Base-by-base conservation (phyloP, 768 basidiomycete species). In the Lentinula raphanica region DNA sequence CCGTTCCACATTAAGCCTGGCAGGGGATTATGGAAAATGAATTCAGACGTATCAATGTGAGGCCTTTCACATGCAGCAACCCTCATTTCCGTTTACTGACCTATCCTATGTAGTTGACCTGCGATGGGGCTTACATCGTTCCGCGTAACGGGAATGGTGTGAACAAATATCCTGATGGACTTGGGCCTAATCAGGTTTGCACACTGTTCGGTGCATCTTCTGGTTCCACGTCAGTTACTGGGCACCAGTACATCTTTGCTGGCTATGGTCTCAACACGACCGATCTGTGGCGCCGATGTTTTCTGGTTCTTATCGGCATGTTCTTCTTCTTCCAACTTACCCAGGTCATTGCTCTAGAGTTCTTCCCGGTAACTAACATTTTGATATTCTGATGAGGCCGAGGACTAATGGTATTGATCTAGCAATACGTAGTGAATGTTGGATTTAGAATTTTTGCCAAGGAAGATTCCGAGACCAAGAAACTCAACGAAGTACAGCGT, bases 21-120 rank as follows among this genome's bases (percentile, higher is more conserved):
- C 82, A 88, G 62, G 85, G 83, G 2, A 74, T 81, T 36, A 88
- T 95, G 85, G 85, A 88, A 70, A 94, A 94, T 68, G 93, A 96
- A 68, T 93, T 94, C 71, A 82, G 77, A 76, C 82, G 83, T 17
- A 82, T 85, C 35, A 69, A 79, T 19, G 87, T 88, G 66, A 63
- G 75, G 68, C n/a, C 23, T 38, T 25, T 58, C 63, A n/a, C 36
- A 35, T 36, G 9, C 21, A 17, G 53, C 17, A 56, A 12, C 62
- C 49, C 29, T 35, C 58, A 36, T 58, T 59, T n/a, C n/a, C n/a
- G n/a, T n/a, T n/a, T n/a, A n/a, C n/a, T n/a, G n/a, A n/a, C n/a
- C n/a, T n/a, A n/a, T n/a, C n/a, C n/a, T n/a, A n/a, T n/a, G n/a
- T n/a, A 86, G 80, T 66, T 90, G 45, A 73, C 72, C 9, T 92